Conservation (phyloP, 2,329 filamentous ascomycete genomes). For the Venturia effusa region DNA sequence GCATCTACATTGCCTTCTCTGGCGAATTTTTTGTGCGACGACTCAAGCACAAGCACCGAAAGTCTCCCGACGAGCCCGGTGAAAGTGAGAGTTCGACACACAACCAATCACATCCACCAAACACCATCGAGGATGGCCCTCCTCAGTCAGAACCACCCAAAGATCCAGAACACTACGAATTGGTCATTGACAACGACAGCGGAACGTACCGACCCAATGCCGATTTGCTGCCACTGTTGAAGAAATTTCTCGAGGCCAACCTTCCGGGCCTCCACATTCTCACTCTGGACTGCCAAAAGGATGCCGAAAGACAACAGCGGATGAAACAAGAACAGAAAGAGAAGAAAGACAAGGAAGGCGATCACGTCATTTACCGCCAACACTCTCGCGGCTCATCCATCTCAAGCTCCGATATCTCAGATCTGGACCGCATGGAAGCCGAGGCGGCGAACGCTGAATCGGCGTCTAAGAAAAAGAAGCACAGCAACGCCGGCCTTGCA, state of each 20-base stretch:
- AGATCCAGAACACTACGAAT: conserved; percentile 58
- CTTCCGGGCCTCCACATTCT: conserved; percentile 68
- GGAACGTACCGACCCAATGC: conserved; percentile 88
- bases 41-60: conserved; percentile 39
- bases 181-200: conserved; percentile 90
- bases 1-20: conserved; percentile 80
- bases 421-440: conserved; percentile 34
- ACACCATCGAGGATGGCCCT: conserved; percentile 37
- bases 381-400: conserved; percentile 30
- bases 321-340: conserved; percentile 69
- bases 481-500: not conserved
- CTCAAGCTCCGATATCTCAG: conserved; percentile 47
- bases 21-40: conserved; percentile 87
- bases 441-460: not conserved
- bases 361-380: conserved; percentile 44
- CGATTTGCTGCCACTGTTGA: conserved; percentile 59
- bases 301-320: conserved; percentile 59
- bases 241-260: conserved; percentile 57
- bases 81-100: conserved; percentile 26
- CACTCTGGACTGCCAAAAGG: conserved; percentile 60
- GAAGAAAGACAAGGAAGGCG: conserved; percentile 55
- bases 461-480: not conserved
- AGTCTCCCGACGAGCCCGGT: conserved; percentile 22
- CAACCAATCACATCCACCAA: conserved; percentile 41
- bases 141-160: conserved; percentile 33